Base-by-base conservation (phyloP, 108 stramenopile genomes). In the Cyclostephanos tholiformis region DNA sequence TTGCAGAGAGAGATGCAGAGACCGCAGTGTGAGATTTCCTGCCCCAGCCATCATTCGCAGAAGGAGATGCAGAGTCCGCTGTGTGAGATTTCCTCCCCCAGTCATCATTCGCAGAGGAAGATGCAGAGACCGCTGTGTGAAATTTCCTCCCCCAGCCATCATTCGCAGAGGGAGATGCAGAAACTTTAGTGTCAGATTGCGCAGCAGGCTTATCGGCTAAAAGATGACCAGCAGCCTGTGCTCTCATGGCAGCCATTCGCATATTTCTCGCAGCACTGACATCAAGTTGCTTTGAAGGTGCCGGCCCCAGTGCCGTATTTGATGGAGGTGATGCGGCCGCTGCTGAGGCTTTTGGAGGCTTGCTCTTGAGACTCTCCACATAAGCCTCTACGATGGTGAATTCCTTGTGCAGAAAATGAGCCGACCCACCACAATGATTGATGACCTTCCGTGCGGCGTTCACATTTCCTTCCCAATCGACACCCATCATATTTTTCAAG, bases 391-490 rank as follows among this genome's bases (percentile, higher is more conserved):
- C 29, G 27, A 53, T 49, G 26, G 62, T 22, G 16, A 60, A 55
- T 38, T 72, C 71, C 32, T 64, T 19, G 51, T 72, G 49, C 50
- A 72, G 32, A 52, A 63, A 61, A 27, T 52, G 52, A 35, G n/a
- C 32, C 6, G 41, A 22, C 41, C 29, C 19, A 39, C 60, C 71
- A 43, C 36, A 70, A 17, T 35, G 51, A 56, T 67, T 57, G 1
- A 75, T 50, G 12, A 67, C 74, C 19, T 65, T 67, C 19, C 58
- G 65, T 4, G 74, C 74, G 36, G 22, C 32, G 29, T 43, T 27
- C 29, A 59, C 23, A 26, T 60, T 60, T 4, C 51, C 30, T 19
- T 35, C 44, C 74, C 66, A 67, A 75, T 75, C 74, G n/a, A 75
- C 58, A 13, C 67, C 65, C 23, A 75, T 60, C 11, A 9, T 20